Percentiles rank a stretch among this genome's conserved stretches.
These are phyloP conservation scores for Penicillium longicatenatum DNA, from an alignment of 495 filamentous ascomycete species.

Conservation along the genomic window DNA sequence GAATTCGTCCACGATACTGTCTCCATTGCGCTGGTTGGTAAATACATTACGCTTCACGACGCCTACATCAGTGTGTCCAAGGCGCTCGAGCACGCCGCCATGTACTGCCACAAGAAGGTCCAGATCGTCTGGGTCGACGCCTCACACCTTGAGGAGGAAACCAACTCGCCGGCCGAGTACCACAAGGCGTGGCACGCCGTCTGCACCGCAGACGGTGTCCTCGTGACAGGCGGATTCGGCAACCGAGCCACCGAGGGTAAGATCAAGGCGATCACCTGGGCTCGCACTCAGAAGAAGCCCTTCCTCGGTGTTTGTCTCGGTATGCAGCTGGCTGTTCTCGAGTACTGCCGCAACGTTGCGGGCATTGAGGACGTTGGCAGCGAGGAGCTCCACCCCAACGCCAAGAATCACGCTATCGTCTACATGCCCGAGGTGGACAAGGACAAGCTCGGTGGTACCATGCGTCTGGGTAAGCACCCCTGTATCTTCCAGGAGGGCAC, in stretches of 20 bases:
- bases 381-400: conserved; percentile 11
- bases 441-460: conserved; percentile 79
- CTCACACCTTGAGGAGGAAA: conserved; percentile 70
- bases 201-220: conserved; percentile 65
- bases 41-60: conserved; percentile 83
- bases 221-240: conserved; percentile 78
- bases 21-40: conserved; percentile 85
- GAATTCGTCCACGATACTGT: conserved; percentile 56
- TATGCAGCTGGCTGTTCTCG: conserved; percentile 92
- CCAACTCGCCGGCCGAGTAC: conserved; percentile 67
- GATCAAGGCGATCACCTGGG: conserved; percentile 81
- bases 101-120: conserved; percentile 80
- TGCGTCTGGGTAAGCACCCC: conserved; percentile 80
- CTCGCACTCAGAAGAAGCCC: conserved; percentile 75
- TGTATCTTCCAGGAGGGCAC: conserved; percentile 74
- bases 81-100: conserved; percentile 85
- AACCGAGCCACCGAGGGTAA: conserved; percentile 81
- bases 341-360: conserved; percentile 76
- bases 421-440: conserved; percentile 90
- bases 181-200: conserved; percentile 88
- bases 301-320: conserved; percentile 94
- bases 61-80: conserved; percentile 82
- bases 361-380: conserved; percentile 43
- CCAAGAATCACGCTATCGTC: conserved; percentile 50
- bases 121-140: conserved; percentile 83